A percentile compares a stretch with the other conserved stretches of the same genome.
Evolutionary conservation across 2,329 filamentous ascomycete genomes (phyloP).

Genomic region (Calonectria crousiana): DNA sequence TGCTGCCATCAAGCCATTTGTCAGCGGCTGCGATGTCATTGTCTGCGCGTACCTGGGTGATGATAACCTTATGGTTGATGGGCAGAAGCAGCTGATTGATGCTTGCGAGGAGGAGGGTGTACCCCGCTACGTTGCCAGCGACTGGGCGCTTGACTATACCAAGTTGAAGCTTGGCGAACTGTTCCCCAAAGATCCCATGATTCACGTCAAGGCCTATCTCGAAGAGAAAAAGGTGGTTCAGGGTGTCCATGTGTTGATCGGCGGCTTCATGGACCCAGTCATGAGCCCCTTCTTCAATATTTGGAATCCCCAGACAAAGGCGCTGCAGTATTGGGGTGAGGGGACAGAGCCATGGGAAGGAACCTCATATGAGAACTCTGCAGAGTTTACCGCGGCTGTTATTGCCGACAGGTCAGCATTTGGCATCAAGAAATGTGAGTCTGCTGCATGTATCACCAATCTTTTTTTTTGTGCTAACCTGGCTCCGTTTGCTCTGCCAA

Average conservation of each 20-base stretch:
- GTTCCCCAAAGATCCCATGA: constrained; percentile 55
- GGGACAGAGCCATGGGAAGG: constrained; percentile 52
- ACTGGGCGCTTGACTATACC: constrained; percentile 55
- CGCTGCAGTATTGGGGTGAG: constrained; percentile 50
- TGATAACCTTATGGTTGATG: constrained; percentile 53
- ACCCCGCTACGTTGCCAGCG: constrained; percentile 54
- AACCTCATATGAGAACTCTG: constrained; percentile 53
- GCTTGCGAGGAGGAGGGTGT: constrained; percentile 50
- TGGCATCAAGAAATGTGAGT: not conserved
- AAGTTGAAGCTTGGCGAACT: constrained; percentile 52
- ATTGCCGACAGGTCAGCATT: not conserved
- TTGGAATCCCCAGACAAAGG: constrained; percentile 29
- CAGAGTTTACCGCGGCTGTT: constrained; percentile 44
- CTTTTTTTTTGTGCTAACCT: not conserved
- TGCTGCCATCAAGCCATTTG: not conserved
- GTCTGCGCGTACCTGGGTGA: constrained; percentile 56
- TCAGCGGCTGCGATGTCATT: not conserved
- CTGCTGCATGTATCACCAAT: too few species aligned
- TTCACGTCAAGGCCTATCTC: constrained; percentile 52
- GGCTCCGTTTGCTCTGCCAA: not conserved
- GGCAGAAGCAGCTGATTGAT: constrained; percentile 56
- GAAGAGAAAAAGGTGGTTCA: constrained; percentile 50
- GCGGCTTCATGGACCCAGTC: not conserved
- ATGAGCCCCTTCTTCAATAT: not conserved
- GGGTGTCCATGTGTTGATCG: constrained; percentile 51